phyloP scores from a whole-genome alignment of 805 yeast species.

The Starmerella sp. region DNA sequence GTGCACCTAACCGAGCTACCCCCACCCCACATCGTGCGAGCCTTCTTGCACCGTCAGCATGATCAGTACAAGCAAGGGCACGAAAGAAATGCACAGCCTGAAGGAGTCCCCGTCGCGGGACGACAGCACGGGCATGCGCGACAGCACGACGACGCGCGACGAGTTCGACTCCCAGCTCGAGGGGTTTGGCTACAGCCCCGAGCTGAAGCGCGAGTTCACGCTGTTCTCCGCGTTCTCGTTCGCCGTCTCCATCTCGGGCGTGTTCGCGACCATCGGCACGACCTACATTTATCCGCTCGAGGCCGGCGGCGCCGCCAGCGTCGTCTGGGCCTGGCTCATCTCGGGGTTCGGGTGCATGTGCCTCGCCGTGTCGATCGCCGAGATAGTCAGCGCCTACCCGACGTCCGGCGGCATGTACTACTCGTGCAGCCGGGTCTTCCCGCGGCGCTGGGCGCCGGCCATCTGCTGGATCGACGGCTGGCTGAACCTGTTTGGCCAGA shows the following conservation, averaged over 20 bases:
- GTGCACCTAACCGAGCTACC: background rate
- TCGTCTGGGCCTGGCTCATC: constrained; percentile 52
- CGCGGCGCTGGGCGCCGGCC: constrained; percentile 36
- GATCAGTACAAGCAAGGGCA: background rate
- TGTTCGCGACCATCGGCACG: constrained; percentile 50
- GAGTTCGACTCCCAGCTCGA: constrained; percentile 18
- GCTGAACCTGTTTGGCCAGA: constrained; percentile 33
- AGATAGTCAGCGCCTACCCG: constrained; percentile 57
- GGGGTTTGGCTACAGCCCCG: constrained; percentile 50
- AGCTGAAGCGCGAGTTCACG: constrained; percentile 45
- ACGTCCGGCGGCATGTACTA: constrained; percentile 67
- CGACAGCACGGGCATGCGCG: background rate
- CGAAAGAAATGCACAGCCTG: background rate
- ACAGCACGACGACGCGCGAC: background rate
- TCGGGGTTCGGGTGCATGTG: constrained; percentile 44
- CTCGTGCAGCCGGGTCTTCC: constrained; percentile 32
- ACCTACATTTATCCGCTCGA: constrained; percentile 37
- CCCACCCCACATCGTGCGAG: no score
- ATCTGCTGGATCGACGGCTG: constrained; percentile 47
- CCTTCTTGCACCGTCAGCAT: background rate
- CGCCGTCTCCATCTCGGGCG: constrained; percentile 54
- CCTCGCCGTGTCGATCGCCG: constrained; percentile 53
- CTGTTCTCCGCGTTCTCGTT: constrained; percentile 51
- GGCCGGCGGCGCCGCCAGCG: constrained; percentile 52
- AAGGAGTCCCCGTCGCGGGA: background rate